Base-by-base conservation (phyloP, 331 rosid species). In the Pyrus hybrid region DNA sequence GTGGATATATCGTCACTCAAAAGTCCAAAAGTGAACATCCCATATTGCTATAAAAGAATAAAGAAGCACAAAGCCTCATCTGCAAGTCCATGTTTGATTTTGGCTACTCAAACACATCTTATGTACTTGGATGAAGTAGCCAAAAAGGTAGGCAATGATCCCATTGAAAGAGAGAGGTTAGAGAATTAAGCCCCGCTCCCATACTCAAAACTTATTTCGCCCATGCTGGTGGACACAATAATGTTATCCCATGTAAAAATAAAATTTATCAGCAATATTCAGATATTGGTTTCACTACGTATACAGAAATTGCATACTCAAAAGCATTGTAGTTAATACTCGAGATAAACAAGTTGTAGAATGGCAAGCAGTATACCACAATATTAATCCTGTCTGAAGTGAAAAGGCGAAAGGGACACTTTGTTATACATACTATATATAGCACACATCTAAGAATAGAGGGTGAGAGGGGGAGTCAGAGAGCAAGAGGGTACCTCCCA, bases 401-500 rank as follows among this genome's bases (percentile, higher is more conserved):
- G 66, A 41, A 61, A 1, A 25, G 18, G 33, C 7, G n/a, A 61
- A 25, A 25, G 66, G 33, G 18, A 7, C 35, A 13, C 32, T 61
- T 13, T 4, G 2, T 13, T 29, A 58, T 58, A 11, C 14, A 22
- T n/a, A 57, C 12, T 22, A 61, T 13, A 63, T 10, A 65, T 18
- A 20, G 4, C 21, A 23, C 13, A 22, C 5, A 22, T 12, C 0
- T 23, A 65, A 12, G 21, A 5, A 22, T 1, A 30, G 0, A 20
- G 6, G 17, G 35, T 23, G 32, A 63, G 13, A 62, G 25, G 51
- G 64, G 33, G 28, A 43, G 56, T 69, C 63, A 66, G 41, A 58
- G 32, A 75, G 75, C 67, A 66, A 80, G 29, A 65, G 6, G 23
- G 18, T 71, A 90, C 97, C 96, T 91, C 96, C 98, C 96, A 94